Conservation (phyloP, 2,329 filamentous ascomycete genomes). For the Chrysoporthe cubensis region DNA sequence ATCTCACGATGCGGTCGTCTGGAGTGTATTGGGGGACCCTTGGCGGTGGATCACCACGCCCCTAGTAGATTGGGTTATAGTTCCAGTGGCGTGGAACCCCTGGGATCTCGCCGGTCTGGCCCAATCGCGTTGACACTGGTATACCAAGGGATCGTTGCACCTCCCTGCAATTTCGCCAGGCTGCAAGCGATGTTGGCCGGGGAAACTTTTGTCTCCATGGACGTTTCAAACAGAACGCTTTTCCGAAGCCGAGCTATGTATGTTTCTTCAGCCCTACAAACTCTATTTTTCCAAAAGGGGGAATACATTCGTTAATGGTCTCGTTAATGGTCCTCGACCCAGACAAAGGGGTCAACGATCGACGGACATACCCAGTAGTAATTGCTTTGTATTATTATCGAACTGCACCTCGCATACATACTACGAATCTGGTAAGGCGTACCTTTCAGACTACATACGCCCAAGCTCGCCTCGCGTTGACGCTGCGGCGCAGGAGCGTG, state of each 20-base stretch:
- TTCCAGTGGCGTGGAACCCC: constrained; percentile 20
- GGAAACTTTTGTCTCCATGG: constrained; percentile 18
- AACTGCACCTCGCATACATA: not conserved
- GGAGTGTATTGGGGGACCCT: constrained; percentile 18
- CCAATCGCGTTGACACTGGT: not conserved
- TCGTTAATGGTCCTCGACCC: not conserved
- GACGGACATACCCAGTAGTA: not conserved
- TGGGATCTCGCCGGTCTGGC: constrained; percentile 9
- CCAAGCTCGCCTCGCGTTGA: no score
- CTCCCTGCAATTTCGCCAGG: constrained; percentile 2
- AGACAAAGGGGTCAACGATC: not conserved
- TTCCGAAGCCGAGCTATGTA: not conserved
- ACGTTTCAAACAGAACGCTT: constrained; percentile 24
- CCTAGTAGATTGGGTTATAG: constrained; percentile 5
- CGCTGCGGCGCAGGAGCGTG: no score
- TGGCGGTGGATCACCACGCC: constrained; percentile 4
- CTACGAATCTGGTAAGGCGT: not conserved
- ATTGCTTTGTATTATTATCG: not conserved
- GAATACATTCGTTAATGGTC: no score
- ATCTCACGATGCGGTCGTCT: constrained; percentile 21
- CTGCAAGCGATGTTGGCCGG: constrained; percentile 9
- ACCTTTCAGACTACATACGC: no score
- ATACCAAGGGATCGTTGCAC: not conserved
- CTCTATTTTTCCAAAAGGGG: not conserved
- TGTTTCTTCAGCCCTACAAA: constrained; percentile 5